Base-by-base conservation (phyloP, 1,284 basidiomycete genomes). In the Irpex sp. region DNA sequence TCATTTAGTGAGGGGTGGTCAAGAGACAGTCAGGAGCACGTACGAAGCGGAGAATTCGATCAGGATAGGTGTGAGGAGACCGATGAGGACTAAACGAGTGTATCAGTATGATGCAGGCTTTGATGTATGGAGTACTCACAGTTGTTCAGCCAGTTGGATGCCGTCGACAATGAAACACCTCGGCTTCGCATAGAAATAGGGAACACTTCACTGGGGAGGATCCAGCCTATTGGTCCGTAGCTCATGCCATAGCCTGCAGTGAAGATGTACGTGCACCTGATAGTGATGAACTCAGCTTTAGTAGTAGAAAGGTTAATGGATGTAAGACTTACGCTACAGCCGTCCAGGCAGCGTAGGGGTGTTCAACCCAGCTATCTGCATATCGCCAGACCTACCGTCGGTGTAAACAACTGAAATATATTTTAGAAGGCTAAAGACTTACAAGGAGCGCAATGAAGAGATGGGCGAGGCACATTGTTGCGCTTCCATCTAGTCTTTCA, bases 171-270 rank as follows among this genome's bases (percentile, higher is more conserved):
- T 24, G 94, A 89, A 5, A 96, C 95, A 73, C 96, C 96, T 79
- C 92, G 92, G 74, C 95, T 92, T 77, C 96, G 87, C 81, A 97
- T 90, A 7, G 94, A 94, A n/a, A 96, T 85, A 5, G 96, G 93
- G 82, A 97, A 97, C 24, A 97, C 92, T 81, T 96, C 95, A 74
- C 89, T 91, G 0, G 94, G 92, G 1, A 96, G 85, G 1, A 96
- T 89, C 95, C 96, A 97, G 11, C 92, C 94, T 74, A 96, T 90
- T 1, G 96, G 96, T 1, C 96, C 96, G 79, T 95, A 92, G 54
- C 94, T 95, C 60, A 92, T 83, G 2, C 96, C 95, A 79, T 96
- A 97, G 32, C 93, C 92, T 70, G 90, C 90, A 38, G 95, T 96
- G 83, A 96, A 97, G 10, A 87, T 77, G 79, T 95, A 96, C 63